Percentiles rank a stretch among this genome's conserved stretches.
Conservation (phyloP, 768 basidiomycete genomes). For the Panellus pusillus region DNA sequence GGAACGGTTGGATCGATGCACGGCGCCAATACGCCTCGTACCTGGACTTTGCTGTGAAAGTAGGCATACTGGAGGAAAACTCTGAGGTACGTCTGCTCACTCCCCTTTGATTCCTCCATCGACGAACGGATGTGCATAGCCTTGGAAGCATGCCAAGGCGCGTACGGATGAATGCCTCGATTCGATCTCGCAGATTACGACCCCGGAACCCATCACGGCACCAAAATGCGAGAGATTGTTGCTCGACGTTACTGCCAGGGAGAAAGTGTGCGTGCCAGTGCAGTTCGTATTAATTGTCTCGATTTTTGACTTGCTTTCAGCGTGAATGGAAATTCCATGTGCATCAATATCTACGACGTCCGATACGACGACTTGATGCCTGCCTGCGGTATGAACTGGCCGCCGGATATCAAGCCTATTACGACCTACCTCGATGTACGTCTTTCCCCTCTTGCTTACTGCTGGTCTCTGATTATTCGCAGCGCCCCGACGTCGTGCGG, state of each 20-base stretch:
- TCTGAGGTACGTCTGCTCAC: constrained; percentile 53
- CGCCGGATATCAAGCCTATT: constrained; percentile 76
- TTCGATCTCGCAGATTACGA: constrained; percentile 43
- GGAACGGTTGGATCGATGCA: constrained; percentile 98
- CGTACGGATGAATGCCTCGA: constrained; percentile 60
- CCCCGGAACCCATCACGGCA: constrained; percentile 54
- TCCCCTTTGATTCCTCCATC: constrained; percentile 3
- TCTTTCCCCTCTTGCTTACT: constrained; percentile 13
- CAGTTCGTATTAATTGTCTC: no score
- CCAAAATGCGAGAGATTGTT: constrained; percentile 62
- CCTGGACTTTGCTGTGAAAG: constrained; percentile 79
- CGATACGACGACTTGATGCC: constrained; percentile 84
- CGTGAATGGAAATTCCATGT: constrained; percentile 67
- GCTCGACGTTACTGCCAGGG: constrained; percentile 40
- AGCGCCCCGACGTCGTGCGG: constrained; percentile 78
- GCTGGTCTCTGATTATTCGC: constrained; percentile 11
- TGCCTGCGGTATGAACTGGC: constrained; percentile 98
- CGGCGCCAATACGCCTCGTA: constrained; percentile 87
- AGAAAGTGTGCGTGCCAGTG: constrained; percentile 35
- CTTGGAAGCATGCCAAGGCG: constrained; percentile 59
- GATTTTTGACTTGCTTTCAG: constrained; percentile 34
- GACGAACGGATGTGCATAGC: constrained; percentile 34
- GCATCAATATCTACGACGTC: constrained; percentile 94
- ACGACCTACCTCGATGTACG: constrained; percentile 80
- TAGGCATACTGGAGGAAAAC: constrained; percentile 72